Conservation (phyloP, 805 yeast genomes). For the Wickerhamiella allomyrinae region DNA sequence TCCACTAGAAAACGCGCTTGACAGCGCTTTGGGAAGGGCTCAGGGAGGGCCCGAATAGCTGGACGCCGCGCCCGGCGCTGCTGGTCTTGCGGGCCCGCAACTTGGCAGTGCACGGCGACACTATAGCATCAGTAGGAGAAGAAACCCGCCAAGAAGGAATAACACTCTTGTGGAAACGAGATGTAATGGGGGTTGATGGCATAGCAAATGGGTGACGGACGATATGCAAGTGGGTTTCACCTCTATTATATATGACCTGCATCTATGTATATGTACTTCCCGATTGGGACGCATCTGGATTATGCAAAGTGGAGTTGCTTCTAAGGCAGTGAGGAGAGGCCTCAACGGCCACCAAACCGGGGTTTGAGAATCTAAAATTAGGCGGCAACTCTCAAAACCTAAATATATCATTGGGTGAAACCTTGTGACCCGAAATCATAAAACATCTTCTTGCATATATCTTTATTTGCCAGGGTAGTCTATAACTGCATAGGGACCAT, state of each 20-base stretch:
- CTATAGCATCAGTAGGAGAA: conserved; percentile 44
- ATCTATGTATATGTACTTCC: not conserved
- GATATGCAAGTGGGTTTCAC: not conserved
- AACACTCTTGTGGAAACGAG: not conserved
- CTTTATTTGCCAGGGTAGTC: too few species aligned
- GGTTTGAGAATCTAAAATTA: too few species aligned
- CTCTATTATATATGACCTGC: not conserved
- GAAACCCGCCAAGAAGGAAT: conserved; percentile 17
- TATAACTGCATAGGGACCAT: too few species aligned
- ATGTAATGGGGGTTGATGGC: not conserved
- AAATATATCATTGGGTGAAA: too few species aligned
- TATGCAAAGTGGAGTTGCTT: too few species aligned
- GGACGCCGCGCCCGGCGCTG: not conserved
- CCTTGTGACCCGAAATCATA: too few species aligned
- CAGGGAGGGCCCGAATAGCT: not conserved
- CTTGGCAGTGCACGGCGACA: conserved; percentile 47
- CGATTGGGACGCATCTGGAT: not conserved
- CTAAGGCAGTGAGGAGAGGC: too few species aligned
- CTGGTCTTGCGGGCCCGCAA: conserved; percentile 14
- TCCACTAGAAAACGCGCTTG: too few species aligned
- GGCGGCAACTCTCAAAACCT: too few species aligned
- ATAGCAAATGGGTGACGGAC: not conserved
- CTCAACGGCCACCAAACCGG: too few species aligned
- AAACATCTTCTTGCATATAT: too few species aligned
- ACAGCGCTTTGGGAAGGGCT: too few species aligned